Evolutionary conservation across 2,329 filamentous ascomycete genomes (phyloP).

Genomic region (Talaromyces piceae): DNA sequence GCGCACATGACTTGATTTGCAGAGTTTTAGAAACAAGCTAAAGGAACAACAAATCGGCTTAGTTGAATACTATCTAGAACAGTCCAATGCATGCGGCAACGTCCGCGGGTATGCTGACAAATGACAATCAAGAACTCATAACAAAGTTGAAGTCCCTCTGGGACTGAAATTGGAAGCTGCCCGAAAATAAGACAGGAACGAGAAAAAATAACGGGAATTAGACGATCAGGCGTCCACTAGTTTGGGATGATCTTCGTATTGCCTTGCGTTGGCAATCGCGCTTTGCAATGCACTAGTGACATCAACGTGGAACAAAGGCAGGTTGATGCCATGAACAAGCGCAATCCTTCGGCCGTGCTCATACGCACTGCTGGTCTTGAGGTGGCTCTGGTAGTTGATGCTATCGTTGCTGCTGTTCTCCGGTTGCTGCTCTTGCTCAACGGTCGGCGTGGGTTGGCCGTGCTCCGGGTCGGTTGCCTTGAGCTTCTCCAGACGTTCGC

Average conservation of each 20-base stretch:
- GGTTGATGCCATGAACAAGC: slow-evolving; percentile 75
- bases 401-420: slow-evolving; percentile 22
- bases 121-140: not conserved
- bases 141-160: not conserved
- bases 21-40: no score
- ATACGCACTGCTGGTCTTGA: slow-evolving; percentile 44
- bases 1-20: not conserved
- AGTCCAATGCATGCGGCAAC: slow-evolving; percentile 7
- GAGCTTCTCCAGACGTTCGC: slow-evolving; percentile 44
- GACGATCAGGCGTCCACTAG: not conserved
- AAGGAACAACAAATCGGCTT: no score
- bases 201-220: not conserved
- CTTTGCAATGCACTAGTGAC: slow-evolving; percentile 81
- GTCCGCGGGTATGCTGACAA: slow-evolving; percentile 11
- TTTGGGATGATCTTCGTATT: not conserved
- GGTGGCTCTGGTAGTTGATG: slow-evolving; percentile 36
- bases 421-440: slow-evolving; percentile 23
- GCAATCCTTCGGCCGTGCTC: slow-evolving; percentile 38
- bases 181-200: not conserved
- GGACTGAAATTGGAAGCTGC: not conserved
- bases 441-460: slow-evolving; percentile 24
- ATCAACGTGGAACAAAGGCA: slow-evolving; percentile 91
- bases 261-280: slow-evolving; percentile 62
- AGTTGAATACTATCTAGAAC: slow-evolving; percentile 1
- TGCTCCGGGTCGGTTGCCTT: slow-evolving; percentile 25